Evolutionary conservation across 2,329 filamentous ascomycete genomes (phyloP).

Genomic region (Trichophyton mentagrophytes): DNA sequence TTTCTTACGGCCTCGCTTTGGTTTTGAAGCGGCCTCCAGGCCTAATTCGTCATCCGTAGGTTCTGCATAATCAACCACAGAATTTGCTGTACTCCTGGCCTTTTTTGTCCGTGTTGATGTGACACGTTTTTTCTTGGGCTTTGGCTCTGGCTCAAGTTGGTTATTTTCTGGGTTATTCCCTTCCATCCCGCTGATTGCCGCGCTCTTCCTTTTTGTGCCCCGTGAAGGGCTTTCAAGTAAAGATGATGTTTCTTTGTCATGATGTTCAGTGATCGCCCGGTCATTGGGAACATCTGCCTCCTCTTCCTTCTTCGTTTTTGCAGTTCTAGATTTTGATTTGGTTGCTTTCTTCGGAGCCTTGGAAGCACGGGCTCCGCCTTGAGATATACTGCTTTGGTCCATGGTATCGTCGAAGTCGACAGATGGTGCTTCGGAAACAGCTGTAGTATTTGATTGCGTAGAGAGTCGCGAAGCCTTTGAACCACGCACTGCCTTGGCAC

Average conservation of each 20-base stretch:
- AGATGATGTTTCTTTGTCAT: constrained; percentile 11
- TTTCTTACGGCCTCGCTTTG: constrained; percentile 32
- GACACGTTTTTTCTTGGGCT: constrained; percentile 47
- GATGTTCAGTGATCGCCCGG: constrained; percentile 14
- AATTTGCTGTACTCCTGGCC: constrained; percentile 22
- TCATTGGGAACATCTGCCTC: constrained; percentile 22
- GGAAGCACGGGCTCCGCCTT: constrained; percentile 35
- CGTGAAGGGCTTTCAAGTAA: constrained; percentile 6
- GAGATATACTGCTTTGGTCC: constrained; percentile 45
- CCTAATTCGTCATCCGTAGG: constrained; percentile 17
- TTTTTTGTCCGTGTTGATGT: constrained; percentile 41
- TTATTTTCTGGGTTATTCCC: constrained; percentile 8
- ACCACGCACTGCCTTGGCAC: constrained; percentile 41
- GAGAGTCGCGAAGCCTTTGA: constrained; percentile 61
- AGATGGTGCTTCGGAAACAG: constrained; percentile 33
- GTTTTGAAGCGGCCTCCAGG: constrained; percentile 15
- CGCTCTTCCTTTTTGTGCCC: constrained; percentile 53
- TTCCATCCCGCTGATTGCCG: constrained; percentile 34
- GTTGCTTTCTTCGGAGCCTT: constrained; percentile 40
- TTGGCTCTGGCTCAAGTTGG: constrained; percentile 21
- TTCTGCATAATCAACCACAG: constrained; percentile 9
- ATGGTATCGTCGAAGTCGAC: constrained; percentile 39
- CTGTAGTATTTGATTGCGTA: constrained; percentile 36
- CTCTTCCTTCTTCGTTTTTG: constrained; percentile 36
- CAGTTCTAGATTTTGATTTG: constrained; percentile 24